phyloP scores from a whole-genome alignment of 2,329 filamentous ascomycete species.

The Phoma sp. region DNA sequence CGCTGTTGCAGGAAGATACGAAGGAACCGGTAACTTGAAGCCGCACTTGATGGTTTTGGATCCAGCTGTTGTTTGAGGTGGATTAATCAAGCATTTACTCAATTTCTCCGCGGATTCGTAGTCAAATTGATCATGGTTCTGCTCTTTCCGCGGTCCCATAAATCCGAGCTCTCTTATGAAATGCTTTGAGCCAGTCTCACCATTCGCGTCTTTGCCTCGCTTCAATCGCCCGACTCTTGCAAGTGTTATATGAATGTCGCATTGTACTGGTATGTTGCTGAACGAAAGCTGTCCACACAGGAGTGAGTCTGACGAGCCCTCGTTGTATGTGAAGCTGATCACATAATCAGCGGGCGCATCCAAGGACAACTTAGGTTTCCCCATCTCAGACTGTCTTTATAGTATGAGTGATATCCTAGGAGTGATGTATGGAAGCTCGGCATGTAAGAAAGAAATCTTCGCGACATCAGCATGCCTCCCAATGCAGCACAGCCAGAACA shows the following conservation, averaged over 20 bases:
- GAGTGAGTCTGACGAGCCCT: background rate
- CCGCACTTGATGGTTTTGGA: slow-evolving; percentile 4
- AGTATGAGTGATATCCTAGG: background rate
- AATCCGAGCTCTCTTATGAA: slow-evolving; percentile 12
- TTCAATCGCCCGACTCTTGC: slow-evolving; percentile 11
- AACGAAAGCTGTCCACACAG: slow-evolving; percentile 3
- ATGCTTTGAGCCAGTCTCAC: background rate
- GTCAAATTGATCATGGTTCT: slow-evolving; percentile 2
- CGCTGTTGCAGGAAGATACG: slow-evolving; percentile 7
- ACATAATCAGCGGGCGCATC: slow-evolving; percentile 5
- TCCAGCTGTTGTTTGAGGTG: background rate
- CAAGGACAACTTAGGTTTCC: slow-evolving; percentile 6
- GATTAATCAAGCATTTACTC: background rate
- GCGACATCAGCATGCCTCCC: background rate
- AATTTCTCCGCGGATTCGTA: slow-evolving; percentile 11
- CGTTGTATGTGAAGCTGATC: background rate
- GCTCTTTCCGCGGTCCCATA: slow-evolving; percentile 8
- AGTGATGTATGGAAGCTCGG: background rate
- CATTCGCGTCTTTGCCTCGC: background rate
- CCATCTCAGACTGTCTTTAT: background rate
- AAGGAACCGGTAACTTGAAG: slow-evolving; percentile 5
- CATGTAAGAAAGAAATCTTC: background rate
- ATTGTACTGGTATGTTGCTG: slow-evolving; percentile 4
- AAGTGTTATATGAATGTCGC: slow-evolving; percentile 6
- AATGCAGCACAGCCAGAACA: background rate